Evolutionary conservation across 495 filamentous ascomycete genomes (phyloP).

Genomic region (Podospora tetraspora): DNA sequence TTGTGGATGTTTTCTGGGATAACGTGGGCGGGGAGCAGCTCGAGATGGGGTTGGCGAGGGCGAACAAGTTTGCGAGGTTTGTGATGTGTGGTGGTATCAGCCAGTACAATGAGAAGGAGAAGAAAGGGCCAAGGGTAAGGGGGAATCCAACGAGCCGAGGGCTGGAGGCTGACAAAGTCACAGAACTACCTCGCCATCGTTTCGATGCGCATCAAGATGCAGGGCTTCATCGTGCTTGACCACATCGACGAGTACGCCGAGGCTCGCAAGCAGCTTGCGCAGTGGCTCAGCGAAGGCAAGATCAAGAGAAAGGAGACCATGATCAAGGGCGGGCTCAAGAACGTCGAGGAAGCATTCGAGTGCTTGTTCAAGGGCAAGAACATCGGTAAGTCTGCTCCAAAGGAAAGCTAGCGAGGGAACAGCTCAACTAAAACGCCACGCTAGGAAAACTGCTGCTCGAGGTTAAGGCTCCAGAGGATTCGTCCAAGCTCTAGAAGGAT

Average conservation of each 20-base stretch:
- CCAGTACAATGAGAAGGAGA: slow-evolving; percentile 38
- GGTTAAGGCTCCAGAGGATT: slow-evolving; percentile 26
- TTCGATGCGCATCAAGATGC: slow-evolving; percentile 41
- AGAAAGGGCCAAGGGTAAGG: slow-evolving; percentile 26
- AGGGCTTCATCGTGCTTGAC: slow-evolving; percentile 62
- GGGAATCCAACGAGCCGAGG: not conserved
- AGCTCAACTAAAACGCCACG: not conserved
- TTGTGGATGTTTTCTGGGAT: slow-evolving; percentile 63
- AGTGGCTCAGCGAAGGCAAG: slow-evolving; percentile 51
- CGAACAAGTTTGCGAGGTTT: slow-evolving; percentile 53
- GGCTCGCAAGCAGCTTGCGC: slow-evolving; percentile 43
- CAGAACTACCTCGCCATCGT: slow-evolving; percentile 33
- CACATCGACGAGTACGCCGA: slow-evolving; percentile 34
- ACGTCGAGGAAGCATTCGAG: slow-evolving; percentile 45
- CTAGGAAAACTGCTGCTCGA: slow-evolving; percentile 29
- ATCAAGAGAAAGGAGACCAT: slow-evolving; percentile 52
- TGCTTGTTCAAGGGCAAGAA: slow-evolving; percentile 54
- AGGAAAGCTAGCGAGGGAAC: not conserved
- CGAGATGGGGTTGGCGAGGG: slow-evolving; percentile 53
- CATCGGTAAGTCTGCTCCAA: slow-evolving; percentile 36
- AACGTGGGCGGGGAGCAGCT: slow-evolving; percentile 64
- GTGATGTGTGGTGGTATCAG: slow-evolving; percentile 53
- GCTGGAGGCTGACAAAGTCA: not conserved
- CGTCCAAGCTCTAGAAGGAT: slow-evolving; percentile 15
- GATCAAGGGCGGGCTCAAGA: slow-evolving; percentile 48